Evolutionary conservation across 139 green algal species (phyloP).

Genomic region (Chlorella sp.): DNA sequence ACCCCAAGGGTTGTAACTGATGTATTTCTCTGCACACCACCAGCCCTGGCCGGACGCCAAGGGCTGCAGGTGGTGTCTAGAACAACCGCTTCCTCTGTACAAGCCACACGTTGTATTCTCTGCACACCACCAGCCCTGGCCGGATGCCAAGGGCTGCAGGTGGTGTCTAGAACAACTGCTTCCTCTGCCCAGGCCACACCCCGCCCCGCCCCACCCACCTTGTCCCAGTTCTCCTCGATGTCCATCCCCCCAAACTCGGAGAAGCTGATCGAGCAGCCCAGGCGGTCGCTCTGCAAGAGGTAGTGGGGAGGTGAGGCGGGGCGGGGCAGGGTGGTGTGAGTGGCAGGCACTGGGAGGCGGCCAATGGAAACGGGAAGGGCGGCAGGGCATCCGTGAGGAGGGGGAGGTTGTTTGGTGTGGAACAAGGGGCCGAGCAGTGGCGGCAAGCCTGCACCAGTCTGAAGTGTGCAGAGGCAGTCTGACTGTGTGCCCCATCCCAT

Average conservation of each 20-base stretch:
- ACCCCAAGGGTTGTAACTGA: no score
- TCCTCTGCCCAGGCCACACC: background rate
- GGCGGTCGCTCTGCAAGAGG: conserved; percentile 57
- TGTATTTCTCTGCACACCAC: no score
- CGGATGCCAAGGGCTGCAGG: no score
- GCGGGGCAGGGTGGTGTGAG: background rate
- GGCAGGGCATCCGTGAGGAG: no score
- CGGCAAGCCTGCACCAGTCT: no score
- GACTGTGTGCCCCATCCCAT: no score
- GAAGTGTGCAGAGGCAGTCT: no score
- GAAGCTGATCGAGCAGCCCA: conserved; percentile 65
- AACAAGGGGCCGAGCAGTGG: no score
- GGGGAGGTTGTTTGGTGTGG: no score
- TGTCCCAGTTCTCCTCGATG: conserved; percentile 96
- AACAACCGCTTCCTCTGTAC: background rate
- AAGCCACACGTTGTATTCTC: no score
- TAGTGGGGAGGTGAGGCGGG: background rate
- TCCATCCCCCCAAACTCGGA: conserved; percentile 84
- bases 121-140: no score
- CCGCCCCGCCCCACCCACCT: conserved; percentile 9
- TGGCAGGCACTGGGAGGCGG: background rate
- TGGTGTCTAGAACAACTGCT: background rate
- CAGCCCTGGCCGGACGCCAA: no score
- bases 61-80: background rate
- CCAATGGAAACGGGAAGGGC: background rate